A percentile compares a stretch with the other conserved stretches of the same genome.
These are phyloP conservation scores for Penicillium occitanis DNA, from an alignment of 2,329 filamentous ascomycete genomes.

Conservation along the genomic window DNA sequence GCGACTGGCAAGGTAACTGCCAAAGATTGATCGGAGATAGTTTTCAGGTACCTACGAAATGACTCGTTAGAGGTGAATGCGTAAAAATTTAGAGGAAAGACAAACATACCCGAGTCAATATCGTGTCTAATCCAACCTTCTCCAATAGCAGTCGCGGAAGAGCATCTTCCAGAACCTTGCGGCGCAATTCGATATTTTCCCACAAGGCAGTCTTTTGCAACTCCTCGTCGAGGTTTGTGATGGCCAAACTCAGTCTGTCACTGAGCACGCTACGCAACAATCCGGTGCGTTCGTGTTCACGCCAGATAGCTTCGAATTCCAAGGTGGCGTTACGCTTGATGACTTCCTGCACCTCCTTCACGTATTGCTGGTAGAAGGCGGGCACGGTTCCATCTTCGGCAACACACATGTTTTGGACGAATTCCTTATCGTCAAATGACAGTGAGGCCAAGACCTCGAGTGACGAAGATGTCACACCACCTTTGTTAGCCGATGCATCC, in stretches of 20 bases:
- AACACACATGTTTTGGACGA: constrained; percentile 92
- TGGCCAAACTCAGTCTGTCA: constrained; percentile 85
- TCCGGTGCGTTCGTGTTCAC: constrained; percentile 81
- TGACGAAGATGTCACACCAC: constrained; percentile 94
- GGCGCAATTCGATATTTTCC: constrained; percentile 75
- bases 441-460: constrained; percentile 92
- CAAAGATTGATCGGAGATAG: constrained; percentile 93
- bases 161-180: constrained; percentile 77
- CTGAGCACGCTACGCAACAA: constrained; percentile 80
- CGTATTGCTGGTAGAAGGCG: constrained; percentile 89
- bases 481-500: constrained; percentile 97
- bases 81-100: not conserved
- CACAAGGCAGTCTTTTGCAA: constrained; percentile 90
- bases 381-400: constrained; percentile 73
- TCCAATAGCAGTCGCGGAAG: constrained; percentile 79
- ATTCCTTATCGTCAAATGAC: constrained; percentile 86
- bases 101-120: constrained; percentile 68
- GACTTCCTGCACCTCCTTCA: constrained; percentile 83
- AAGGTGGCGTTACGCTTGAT: constrained; percentile 89
- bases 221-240: constrained; percentile 96
- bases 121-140: constrained; percentile 87
- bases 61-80: not conserved
- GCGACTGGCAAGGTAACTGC: constrained; percentile 87
- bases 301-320: constrained; percentile 98
- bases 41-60: constrained; percentile 70